These are phyloP conservation scores for Leccinum arenicola DNA, from an alignment of 768 basidiomycete species.

Conservation along the genomic window DNA sequence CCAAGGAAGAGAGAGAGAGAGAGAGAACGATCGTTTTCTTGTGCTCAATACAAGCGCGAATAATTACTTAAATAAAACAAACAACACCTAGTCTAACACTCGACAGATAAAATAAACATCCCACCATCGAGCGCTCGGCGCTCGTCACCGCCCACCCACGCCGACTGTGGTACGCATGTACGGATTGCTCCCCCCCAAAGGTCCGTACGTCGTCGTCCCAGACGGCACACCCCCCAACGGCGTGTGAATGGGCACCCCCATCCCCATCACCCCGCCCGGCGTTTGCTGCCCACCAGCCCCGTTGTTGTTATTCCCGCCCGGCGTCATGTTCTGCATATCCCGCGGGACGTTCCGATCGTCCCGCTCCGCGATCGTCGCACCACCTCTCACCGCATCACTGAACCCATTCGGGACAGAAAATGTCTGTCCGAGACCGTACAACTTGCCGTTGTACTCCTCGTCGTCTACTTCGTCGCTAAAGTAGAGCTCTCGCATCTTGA, in stretches of 20 bases:
- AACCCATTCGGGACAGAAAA: slow-evolving; percentile 67
- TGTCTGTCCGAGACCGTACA: slow-evolving; percentile 82
- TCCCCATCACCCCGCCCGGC: slow-evolving; percentile 49
- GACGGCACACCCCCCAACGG: slow-evolving; percentile 44
- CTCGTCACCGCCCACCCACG: slow-evolving; percentile 47
- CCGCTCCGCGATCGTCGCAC: slow-evolving; percentile 78
- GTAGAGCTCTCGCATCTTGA: slow-evolving; percentile 91
- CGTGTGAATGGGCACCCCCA: slow-evolving; percentile 40
- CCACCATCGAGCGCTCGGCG: background rate
- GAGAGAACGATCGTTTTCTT: background rate
- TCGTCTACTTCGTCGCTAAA: slow-evolving; percentile 91
- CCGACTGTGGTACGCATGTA: slow-evolving; percentile 62
- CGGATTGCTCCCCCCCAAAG: slow-evolving; percentile 57
- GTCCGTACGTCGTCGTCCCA: slow-evolving; percentile 51
- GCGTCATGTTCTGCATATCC: slow-evolving; percentile 58
- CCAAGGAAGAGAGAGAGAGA: background rate
- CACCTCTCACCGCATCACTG: slow-evolving; percentile 62
- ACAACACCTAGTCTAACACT: slow-evolving; percentile 20
- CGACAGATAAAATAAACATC: slow-evolving; percentile 19
- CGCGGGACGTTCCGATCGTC: slow-evolving; percentile 56
- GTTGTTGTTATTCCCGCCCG: slow-evolving; percentile 34
- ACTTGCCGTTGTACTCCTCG: slow-evolving; percentile 73
- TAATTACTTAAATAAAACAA: slow-evolving; percentile 29
- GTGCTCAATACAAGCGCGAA: slow-evolving; percentile 24
- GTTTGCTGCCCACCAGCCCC: slow-evolving; percentile 29